These are phyloP conservation scores for Antarctomyces pellizariae DNA, from an alignment of 495 filamentous ascomycete species.

Conservation along the genomic window DNA sequence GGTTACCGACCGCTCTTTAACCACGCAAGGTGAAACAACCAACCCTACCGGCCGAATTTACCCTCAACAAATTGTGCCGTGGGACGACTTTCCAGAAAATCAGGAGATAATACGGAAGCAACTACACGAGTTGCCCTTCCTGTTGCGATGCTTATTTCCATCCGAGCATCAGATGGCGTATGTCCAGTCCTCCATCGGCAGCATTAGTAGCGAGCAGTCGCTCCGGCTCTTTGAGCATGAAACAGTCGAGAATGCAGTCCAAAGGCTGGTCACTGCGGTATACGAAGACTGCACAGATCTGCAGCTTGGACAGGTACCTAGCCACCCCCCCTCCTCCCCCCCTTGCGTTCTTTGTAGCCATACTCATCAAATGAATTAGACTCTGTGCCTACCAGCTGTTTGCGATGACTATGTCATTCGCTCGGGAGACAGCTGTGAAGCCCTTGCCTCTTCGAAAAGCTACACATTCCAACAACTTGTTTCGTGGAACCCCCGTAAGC, in stretches of 20 bases:
- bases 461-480: no score
- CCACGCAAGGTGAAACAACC: no score
- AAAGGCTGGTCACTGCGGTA: constrained; percentile 11
- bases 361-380: background rate
- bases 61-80: no score
- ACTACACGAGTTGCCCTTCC: background rate
- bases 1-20: no score
- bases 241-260: constrained; percentile 12
- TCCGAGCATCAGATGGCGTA: constrained; percentile 14
- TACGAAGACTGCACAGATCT: constrained; percentile 11
- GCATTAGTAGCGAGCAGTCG: constrained; percentile 13
- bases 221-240: constrained; percentile 13
- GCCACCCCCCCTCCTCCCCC: constrained; percentile 7
- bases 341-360: constrained; percentile 4
- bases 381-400: no score
- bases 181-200: constrained; percentile 8
- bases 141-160: constrained; percentile 7
- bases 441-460: constrained; percentile 2
- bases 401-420: no score
- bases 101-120: background rate
- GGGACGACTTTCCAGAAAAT: background rate
- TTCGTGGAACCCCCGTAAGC: no score
- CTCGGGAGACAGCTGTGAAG: constrained; percentile 5
- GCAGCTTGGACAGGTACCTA: constrained; percentile 16
- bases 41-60: no score